Base-by-base conservation (phyloP, 108 stramenopile genomes). In the Skeletonema tropicum region DNA sequence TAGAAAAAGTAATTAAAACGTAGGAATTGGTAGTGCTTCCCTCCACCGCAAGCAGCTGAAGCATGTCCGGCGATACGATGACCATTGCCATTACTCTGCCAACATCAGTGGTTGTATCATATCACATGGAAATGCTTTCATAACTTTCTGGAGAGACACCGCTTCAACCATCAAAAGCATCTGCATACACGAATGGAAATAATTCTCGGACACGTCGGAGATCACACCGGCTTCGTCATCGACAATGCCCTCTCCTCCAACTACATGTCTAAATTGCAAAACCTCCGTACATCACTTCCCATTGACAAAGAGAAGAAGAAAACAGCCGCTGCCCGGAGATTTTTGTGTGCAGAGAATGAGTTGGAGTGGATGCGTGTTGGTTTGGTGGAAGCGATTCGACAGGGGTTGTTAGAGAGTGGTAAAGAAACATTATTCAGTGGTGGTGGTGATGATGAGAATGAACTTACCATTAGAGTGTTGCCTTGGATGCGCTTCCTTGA, bases 221-320 rank as follows among this genome's bases (percentile, higher is more conserved):
- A 12, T 12, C 45, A n/a, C 13, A 46, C 45, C n/a, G 45, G 13
- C 15, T 46, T 14, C 45, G 45, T 46, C n/a, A 11, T 46, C n/a
- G 45, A 46, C 45, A 46, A 46, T 46, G 45, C 45, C 45, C 45
- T 46, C 12, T n/a, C 45, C 13, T 46, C 15, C n/a, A 3, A 14
- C 45, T 46, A 46, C 45, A 46, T 46, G 45, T 46, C 45, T 13
- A 46, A 46, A 46, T 0, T 46, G n/a, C 45, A 46, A 46, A n/a
- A n/a, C 14, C 45, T 46, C 45, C 45, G 45, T 15, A 46, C 13
- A 46, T 46, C 45, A 46, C 45, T 46, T 14, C 45, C 45, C 15
- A n/a, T 46, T n/a, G 45, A 46, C 14, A 46, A 46, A n/a, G 45
- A 46, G 45, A 46, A 46, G 45, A 46, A 46, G 45, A 46, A 46